phyloP scores from a whole-genome alignment of 805 yeast species.

The Candida khao-thaluensis region DNA sequence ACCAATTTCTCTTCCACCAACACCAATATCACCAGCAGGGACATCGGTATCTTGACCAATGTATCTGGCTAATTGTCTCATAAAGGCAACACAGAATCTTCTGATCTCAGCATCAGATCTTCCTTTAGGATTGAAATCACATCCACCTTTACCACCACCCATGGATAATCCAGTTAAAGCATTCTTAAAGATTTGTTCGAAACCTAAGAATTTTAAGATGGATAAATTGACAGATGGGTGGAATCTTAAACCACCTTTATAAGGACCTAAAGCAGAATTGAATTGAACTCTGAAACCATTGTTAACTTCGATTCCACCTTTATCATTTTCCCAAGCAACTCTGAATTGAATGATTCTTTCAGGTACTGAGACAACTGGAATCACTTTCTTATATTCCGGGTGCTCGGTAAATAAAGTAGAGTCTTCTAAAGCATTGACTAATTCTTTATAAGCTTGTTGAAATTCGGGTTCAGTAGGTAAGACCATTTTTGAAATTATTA shows the following conservation, averaged over 20 bases:
- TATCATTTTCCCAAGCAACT: conserved; percentile 97
- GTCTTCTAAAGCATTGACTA: conserved; percentile 81
- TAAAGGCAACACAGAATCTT: conserved; percentile 93
- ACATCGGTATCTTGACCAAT: conserved; percentile 97
- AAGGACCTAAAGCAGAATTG: conserved; percentile 98
- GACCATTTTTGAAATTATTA: conserved; percentile 55
- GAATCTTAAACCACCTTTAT: conserved; percentile 98
- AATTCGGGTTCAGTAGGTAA: conserved; percentile 96
- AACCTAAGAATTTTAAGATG: conserved; percentile 92
- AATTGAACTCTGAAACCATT: conserved; percentile 98
- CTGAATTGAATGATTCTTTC: conserved; percentile 96
- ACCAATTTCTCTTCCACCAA: conserved; percentile 95
- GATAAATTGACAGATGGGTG: conserved; percentile 96
- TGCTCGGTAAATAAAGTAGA: conserved; percentile 85
- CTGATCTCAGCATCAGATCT: conserved; percentile 91
- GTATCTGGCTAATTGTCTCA: conserved; percentile 93
- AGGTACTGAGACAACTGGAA: conserved; percentile 89
- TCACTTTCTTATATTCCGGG: conserved; percentile 86
- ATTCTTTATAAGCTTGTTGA: conserved; percentile 97
- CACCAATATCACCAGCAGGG: conserved; percentile 99
- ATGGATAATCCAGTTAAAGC: conserved; percentile 95
- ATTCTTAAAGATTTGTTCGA: conserved; percentile 97
- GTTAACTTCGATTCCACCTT: conserved; percentile 88
- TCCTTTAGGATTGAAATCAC: conserved; percentile 97
- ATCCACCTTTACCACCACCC: conserved; percentile 99